Conservation (phyloP, 768 basidiomycete species). For the Hericium erinaceus region DNA sequence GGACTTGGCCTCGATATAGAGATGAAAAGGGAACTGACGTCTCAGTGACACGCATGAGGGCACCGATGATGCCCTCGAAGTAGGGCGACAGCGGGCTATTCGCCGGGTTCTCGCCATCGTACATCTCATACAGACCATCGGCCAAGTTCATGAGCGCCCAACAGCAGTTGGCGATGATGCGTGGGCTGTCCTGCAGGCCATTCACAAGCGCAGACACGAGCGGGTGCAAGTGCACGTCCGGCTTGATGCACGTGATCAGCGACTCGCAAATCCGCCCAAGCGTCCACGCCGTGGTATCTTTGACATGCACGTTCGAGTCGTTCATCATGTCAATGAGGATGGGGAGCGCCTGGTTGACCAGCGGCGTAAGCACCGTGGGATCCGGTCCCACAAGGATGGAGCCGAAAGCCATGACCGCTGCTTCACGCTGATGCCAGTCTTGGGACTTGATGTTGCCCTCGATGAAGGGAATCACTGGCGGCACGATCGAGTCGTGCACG, state of each 20-base stretch:
- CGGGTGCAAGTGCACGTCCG: slow-evolving; percentile 78
- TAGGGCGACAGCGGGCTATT: slow-evolving; percentile 76
- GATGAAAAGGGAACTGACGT: slow-evolving; percentile 39
- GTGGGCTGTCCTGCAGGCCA: slow-evolving; percentile 70
- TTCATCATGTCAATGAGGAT: slow-evolving; percentile 94
- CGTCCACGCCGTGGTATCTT: slow-evolving; percentile 98
- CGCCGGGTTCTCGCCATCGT: slow-evolving; percentile 45
- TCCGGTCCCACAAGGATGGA: slow-evolving; percentile 97
- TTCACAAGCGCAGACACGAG: slow-evolving; percentile 76
- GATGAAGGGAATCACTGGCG: slow-evolving; percentile 94
- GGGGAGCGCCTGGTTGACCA: slow-evolving; percentile 90
- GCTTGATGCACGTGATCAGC: slow-evolving; percentile 77
- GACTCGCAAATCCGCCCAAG: slow-evolving; percentile 91
- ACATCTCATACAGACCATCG: slow-evolving; percentile 74
- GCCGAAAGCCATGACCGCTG: slow-evolving; percentile 97
- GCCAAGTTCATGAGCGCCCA: slow-evolving; percentile 96
- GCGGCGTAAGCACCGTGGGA: slow-evolving; percentile 73
- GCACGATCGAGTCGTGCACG: slow-evolving; percentile 84
- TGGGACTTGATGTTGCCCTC: slow-evolving; percentile 87
- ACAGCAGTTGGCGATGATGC: slow-evolving; percentile 89
- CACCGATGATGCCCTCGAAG: slow-evolving; percentile 79
- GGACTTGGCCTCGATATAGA: neutral
- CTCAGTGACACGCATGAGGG: slow-evolving; percentile 80
- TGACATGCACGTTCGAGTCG: slow-evolving; percentile 77
- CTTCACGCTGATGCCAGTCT: slow-evolving; percentile 95